Evolutionary conservation across 2,329 filamentous ascomycete genomes (phyloP), one percentile per base, ranked within the genome.

Genomic region (Plenodomus lindquistii): DNA sequence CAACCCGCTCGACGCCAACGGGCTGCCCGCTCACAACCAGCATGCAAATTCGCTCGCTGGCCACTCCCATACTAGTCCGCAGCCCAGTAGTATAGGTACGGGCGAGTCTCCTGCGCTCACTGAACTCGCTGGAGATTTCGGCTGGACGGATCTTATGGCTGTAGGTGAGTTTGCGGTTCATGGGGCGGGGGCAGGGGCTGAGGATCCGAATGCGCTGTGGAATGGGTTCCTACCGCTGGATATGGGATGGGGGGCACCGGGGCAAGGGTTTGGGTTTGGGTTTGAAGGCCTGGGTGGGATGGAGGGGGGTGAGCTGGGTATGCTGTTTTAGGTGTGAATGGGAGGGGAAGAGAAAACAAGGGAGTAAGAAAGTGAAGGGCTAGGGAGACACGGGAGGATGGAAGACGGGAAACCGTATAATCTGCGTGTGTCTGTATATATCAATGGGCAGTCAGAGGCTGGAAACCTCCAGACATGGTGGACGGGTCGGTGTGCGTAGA

Each of bases 121-220:
- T 4, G 76, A 78, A 52, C 68, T 70, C 35, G 76, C 78, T 73
- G 76, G 76, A 7, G 76, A 78, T 49, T 79, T 79, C 56, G 75
- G 73, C 21, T 79, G 76, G 76, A 78, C 76, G 2, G 76, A 79
- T 61, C 60, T 79, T 2, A 64, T 72, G 49, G 76, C 76, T 13
- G 76, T 79, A 13, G 75, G 75, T 5, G 75, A 78, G 27, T 78
- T 78, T 49, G 77, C 75, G 0, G 71, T 78, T 42, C 75, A 76
- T 59, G 75, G 75, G 66, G 67, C 48, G 70, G 55, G 11, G 50
- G 48, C 1, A 69, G 44, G 51, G 9, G 17, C 46, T 3, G 64
- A 69, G 54, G 67, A 67, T n/a, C 43, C 53, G 17, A 22, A 15
- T 17, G 62, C 62, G 4, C 43, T 71, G 34, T 72, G 67, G 63